Conservation (phyloP, 805 yeast species). For the Cyberlindnera nakhonratchasimensis region DNA sequence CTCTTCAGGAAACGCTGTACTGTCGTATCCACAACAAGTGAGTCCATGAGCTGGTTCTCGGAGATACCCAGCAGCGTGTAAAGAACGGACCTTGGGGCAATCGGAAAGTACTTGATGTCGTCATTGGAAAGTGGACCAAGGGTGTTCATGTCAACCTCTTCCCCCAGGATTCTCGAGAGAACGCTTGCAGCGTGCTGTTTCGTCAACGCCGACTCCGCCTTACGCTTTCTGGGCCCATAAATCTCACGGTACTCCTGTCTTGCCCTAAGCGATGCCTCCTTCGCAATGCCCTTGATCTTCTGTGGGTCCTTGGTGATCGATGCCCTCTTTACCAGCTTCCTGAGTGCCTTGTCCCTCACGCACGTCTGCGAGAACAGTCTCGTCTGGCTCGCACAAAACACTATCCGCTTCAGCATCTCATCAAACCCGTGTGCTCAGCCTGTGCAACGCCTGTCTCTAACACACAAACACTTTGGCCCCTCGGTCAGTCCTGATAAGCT, state of each 20-base stretch:
- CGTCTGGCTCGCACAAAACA: not conserved
- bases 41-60: conserved; percentile 54
- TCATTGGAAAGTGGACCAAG: conserved; percentile 36
- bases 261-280: not conserved
- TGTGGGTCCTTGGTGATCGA: conserved; percentile 5
- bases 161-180: conserved; percentile 19
- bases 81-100: conserved; percentile 43
- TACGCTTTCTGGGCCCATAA: conserved; percentile 1
- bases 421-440: not conserved
- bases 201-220: conserved; percentile 14
- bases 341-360: not conserved
- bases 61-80: conserved; percentile 57
- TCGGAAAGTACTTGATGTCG: conserved; percentile 31
- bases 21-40: conserved; percentile 52
- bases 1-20: conserved; percentile 48
- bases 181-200: conserved; percentile 27
- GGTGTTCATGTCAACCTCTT: conserved; percentile 22
- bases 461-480: too few species aligned
- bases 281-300: conserved; percentile 7
- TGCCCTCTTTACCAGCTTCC: conserved; percentile 5
- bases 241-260: conserved; percentile 1
- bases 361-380: not conserved
- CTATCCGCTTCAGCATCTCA: not conserved
- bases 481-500: too few species aligned
- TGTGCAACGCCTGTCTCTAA: not conserved